phyloP scores from a whole-genome alignment of 2,329 filamentous ascomycete genomes.

The Mycocentrospora acerina region DNA sequence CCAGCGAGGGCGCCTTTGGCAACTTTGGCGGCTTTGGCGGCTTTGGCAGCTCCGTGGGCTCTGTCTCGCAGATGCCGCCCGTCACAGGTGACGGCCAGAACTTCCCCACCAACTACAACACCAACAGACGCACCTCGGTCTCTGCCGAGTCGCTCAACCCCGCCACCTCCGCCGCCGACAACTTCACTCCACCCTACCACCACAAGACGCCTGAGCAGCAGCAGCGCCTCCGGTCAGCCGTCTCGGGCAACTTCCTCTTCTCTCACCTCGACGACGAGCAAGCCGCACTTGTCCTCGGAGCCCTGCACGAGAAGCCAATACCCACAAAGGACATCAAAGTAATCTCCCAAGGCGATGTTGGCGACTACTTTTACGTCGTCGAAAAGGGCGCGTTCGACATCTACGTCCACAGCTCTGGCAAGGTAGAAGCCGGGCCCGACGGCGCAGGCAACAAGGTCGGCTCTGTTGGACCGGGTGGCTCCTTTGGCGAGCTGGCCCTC shows the following conservation, averaged over 20 bases:
- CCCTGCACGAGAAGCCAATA: conserved; percentile 91
- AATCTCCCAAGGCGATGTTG: conserved; percentile 91
- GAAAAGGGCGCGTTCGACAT: conserved; percentile 90
- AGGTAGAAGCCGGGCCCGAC: conserved; percentile 74
- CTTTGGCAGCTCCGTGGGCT: conserved; percentile 32
- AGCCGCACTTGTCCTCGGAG: conserved; percentile 80
- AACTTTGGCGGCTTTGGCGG: conserved; percentile 41
- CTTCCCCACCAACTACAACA: conserved; percentile 91
- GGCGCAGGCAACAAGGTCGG: conserved; percentile 83
- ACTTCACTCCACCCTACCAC: conserved; percentile 85
- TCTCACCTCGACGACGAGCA: conserved; percentile 94
- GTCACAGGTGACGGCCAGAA: conserved; percentile 61
- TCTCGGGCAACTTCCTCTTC: conserved; percentile 90
- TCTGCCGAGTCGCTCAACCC: conserved; percentile 96
- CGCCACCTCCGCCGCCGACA: conserved; percentile 76
- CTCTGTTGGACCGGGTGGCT: conserved; percentile 81
- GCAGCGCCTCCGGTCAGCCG: conserved; percentile 74
- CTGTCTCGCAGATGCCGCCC: conserved; percentile 45
- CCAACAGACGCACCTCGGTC: conserved; percentile 89
- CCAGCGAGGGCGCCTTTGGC: conserved; percentile 46
- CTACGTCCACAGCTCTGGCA: conserved; percentile 78
- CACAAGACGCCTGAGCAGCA: conserved; percentile 82
- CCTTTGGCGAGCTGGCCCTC: conserved; percentile 92
- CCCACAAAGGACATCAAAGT: conserved; percentile 89
- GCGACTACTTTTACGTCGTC: conserved; percentile 97